Percentiles rank a stretch among this genome's conserved stretches.
Evolutionary conservation across 805 yeast genomes (phyloP).

Genomic region (Starmera amethionina): DNA sequence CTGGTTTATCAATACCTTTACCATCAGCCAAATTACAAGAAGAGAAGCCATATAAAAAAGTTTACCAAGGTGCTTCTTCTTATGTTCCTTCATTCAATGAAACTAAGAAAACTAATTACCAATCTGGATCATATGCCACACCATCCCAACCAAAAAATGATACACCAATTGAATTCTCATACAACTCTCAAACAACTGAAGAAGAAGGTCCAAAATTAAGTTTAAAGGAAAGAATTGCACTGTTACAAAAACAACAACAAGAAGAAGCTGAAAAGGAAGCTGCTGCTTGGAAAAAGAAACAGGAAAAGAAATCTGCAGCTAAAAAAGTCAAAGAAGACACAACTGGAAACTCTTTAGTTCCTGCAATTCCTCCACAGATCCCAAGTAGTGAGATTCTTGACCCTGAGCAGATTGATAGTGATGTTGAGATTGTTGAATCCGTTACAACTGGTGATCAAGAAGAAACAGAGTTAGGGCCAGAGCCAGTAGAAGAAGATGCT

Average conservation of each 20-base stretch:
- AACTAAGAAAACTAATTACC: constrained; percentile 3
- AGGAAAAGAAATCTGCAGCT: constrained; percentile 37
- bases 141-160: constrained; percentile 13
- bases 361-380: constrained; percentile 1
- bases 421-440: not conserved
- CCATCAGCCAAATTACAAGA: constrained; percentile 8
- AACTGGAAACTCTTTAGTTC: not conserved
- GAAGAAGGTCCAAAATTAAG: constrained; percentile 68
- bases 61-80: constrained; percentile 18
- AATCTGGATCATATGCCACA: constrained; percentile 16
- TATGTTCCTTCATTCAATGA: constrained; percentile 18
- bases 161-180: constrained; percentile 18
- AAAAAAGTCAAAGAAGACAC: constrained; percentile 7
- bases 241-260: constrained; percentile 71
- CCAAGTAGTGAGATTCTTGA: not conserved
- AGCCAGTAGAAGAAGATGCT: constrained; percentile 8
- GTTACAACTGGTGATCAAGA: not conserved
- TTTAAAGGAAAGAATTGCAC: constrained; percentile 76
- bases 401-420: not conserved
- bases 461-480: constrained; percentile 1
- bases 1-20: constrained; percentile 5
- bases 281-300: constrained; percentile 41
- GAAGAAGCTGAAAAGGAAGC: constrained; percentile 72
- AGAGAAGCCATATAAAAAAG: constrained; percentile 3
- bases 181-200: constrained; percentile 26